Evolutionary conservation across 768 basidiomycete genomes (phyloP).

Genomic region (Tephrocybe sp.): DNA sequence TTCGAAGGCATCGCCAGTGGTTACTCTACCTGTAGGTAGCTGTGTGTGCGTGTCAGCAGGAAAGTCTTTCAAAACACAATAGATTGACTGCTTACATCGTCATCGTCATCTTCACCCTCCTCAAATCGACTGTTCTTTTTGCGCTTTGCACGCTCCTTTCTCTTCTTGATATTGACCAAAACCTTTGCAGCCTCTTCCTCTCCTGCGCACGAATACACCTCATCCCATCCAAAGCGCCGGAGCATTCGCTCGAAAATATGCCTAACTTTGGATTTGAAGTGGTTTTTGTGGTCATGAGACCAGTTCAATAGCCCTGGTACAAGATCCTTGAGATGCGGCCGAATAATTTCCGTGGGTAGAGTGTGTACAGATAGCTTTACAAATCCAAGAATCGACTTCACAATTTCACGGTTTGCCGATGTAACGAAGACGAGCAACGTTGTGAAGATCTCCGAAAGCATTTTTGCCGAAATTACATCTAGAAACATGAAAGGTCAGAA

Average conservation of each 20-base stretch:
- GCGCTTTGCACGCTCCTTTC: slow-evolving; percentile 90
- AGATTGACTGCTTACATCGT: slow-evolving; percentile 23
- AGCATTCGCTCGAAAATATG: slow-evolving; percentile 98
- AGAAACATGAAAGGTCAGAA: neutral
- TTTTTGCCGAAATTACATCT: slow-evolving; percentile 69
- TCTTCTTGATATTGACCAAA: slow-evolving; percentile 90
- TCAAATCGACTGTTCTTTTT: slow-evolving; percentile 67
- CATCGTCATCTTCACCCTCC: slow-evolving; percentile 62
- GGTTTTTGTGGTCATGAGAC: slow-evolving; percentile 98
- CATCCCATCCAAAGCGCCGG: slow-evolving; percentile 85
- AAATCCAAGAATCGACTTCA: slow-evolving; percentile 94
- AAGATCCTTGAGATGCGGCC: slow-evolving; percentile 72
- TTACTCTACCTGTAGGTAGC: slow-evolving; percentile 45
- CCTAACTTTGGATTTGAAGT: slow-evolving; percentile 95
- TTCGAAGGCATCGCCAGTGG: slow-evolving; percentile 88
- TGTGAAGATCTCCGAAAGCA: slow-evolving; percentile 80
- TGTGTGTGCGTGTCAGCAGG: slow-evolving; percentile 19
- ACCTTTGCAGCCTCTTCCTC: slow-evolving; percentile 88
- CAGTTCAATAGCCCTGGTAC: slow-evolving; percentile 85
- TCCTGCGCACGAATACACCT: slow-evolving; percentile 68
- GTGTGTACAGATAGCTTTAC: slow-evolving; percentile 92
- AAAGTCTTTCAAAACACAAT: neutral
- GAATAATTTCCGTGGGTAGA: slow-evolving; percentile 65
- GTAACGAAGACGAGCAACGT: slow-evolving; percentile 90
- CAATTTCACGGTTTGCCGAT: slow-evolving; percentile 95